Evolutionary conservation across 345 rosid species (phyloP), one percentile per base, ranked within the genome.

Genomic region (Cardamine chenopodiifolia): DNA sequence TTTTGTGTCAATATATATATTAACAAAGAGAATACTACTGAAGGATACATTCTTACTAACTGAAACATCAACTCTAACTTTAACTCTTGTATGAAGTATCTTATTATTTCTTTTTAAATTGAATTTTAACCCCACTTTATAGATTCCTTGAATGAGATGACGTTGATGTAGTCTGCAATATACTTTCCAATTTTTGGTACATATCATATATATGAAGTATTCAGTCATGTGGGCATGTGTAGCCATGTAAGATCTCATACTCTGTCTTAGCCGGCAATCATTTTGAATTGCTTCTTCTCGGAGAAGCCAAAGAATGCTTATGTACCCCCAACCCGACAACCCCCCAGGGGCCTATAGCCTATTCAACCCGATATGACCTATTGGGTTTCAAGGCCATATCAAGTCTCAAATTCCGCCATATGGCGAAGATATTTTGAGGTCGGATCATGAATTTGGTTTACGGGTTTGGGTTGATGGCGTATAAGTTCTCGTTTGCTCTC

Each of bases 401-500:
- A 76, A 70, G 68, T 42, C 50, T 67, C 62, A 58, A 19, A 60
- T 50, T 15, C 25, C 32, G 6, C 50, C 42, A 9, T 53, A 28
- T 14, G 80, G 71, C 32, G 25, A 23, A 35, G 49, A 37, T 18
- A 47, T 20, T 28, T 35, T 2, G 31, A 19, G 35, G 67, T 45
- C 5, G 48, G 50, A 14, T 32, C 19, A 37, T 50, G 68, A 13
- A n/a, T 63, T 77, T 53, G 50, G 68, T 76, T 89, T 86, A 88
- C 19, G 81, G 80, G 49, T 12, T 37, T 5, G 48, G 48, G 86
- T 90, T 95, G 81, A 95, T 86, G 72, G 94, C 81, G 86, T 83
- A 95, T 76, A 90, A 90, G 50, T 77, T 84, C 78, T 95, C 99
- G 45, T 85, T 95, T 62, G 97, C 99, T 82, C 98, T 90, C 84